These are phyloP conservation scores for Spiromastix sp. DNA, from an alignment of 2,329 filamentous ascomycete genomes.

Conservation along the genomic window DNA sequence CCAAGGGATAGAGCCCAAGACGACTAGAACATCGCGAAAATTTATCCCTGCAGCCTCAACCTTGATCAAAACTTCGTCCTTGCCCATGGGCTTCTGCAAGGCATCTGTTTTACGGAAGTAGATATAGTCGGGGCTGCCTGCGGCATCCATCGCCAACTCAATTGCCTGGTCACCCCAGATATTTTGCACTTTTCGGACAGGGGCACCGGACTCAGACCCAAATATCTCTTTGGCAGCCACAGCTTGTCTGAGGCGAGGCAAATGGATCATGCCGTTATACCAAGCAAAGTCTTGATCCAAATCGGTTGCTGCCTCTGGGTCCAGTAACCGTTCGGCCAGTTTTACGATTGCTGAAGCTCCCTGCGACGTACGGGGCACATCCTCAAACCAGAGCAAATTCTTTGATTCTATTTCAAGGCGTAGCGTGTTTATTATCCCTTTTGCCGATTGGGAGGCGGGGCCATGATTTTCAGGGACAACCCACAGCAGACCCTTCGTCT, in stretches of 20 bases:
- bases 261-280: background rate
- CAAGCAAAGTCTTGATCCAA: no score
- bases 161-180: no score
- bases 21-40: slow-evolving; percentile 11
- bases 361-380: slow-evolving; percentile 16
- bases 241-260: background rate
- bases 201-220: background rate
- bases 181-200: background rate
- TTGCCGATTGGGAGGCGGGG: background rate
- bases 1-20: background rate
- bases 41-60: slow-evolving; percentile 14
- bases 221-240: background rate
- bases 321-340: no score
- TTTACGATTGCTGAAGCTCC: slow-evolving; percentile 27
- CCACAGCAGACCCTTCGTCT: background rate
- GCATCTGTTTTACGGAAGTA: background rate
- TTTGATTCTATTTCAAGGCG: background rate
- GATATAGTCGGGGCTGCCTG: background rate
- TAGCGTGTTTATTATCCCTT: background rate
- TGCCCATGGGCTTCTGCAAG: background rate
- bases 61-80: slow-evolving; percentile 13
- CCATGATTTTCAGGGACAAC: background rate
- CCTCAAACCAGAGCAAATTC: background rate
- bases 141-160: background rate
- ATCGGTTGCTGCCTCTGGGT: no score